Evolutionary conservation across 108 stramenopile species (phyloP).

Genomic region (Nitzschia inconspicua): DNA sequence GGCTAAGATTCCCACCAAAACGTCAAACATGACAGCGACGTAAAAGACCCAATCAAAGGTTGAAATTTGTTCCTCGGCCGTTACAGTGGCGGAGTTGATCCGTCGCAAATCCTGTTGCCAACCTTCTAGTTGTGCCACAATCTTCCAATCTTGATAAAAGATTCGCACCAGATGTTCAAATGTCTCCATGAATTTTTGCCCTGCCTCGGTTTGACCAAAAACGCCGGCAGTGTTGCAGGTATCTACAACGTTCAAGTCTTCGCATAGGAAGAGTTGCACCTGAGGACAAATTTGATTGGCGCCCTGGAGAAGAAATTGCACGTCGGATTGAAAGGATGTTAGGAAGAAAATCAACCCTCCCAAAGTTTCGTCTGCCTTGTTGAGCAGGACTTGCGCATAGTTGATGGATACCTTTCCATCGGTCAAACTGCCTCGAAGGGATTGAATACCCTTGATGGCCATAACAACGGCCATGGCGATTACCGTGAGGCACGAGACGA

Average conservation of each 20-base stretch:
- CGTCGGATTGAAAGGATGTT: background rate
- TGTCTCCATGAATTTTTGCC: too few species aligned
- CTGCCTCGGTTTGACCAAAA: background rate
- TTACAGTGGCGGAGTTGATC: background rate
- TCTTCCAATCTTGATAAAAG: background rate
- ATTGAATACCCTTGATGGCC: constrained; percentile 3
- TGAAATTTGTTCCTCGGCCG: background rate
- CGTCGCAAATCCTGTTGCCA: background rate
- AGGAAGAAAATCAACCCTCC: background rate
- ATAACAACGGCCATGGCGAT: background rate
- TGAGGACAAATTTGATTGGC: background rate
- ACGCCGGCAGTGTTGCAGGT: background rate
- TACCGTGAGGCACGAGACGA: background rate
- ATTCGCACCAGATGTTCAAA: background rate
- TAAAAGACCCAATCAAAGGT: constrained; percentile 1
- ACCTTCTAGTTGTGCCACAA: background rate
- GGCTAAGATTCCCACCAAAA: background rate
- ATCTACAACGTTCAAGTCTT: background rate
- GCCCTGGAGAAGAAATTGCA: background rate
- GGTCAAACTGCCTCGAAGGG: background rate
- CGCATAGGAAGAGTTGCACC: background rate
- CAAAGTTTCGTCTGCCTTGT: background rate
- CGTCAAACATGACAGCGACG: constrained; percentile 8
- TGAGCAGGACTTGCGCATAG: background rate
- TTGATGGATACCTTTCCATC: constrained; percentile 4